phyloP scores from a whole-genome alignment of 306 rosid species.

The Casuarina cunninghamiana region DNA sequence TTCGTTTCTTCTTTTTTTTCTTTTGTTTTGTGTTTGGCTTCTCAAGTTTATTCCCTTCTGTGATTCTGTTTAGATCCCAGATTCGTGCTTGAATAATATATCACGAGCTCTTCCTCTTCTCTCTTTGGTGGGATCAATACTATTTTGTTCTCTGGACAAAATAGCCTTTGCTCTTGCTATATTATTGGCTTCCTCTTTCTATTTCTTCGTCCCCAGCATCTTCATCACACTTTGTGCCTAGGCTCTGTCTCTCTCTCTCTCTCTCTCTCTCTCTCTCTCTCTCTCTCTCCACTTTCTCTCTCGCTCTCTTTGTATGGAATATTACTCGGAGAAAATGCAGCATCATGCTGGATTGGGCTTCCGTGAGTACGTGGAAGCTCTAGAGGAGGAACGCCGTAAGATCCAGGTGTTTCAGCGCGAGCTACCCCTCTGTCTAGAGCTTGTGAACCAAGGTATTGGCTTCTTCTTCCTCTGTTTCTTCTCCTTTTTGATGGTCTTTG shows the following conservation, averaged over 20 bases:
- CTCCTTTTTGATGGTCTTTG: not conserved
- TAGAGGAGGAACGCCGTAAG: slow-evolving; percentile 66
- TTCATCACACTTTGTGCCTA: not conserved
- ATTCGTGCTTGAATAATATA: slow-evolving; percentile 36
- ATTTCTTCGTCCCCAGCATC: slow-evolving; percentile 25
- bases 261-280: not conserved
- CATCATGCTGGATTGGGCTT: slow-evolving; percentile 42
- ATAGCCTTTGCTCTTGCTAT: slow-evolving; percentile 14
- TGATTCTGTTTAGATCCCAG: slow-evolving; percentile 75
- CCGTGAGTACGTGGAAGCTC: slow-evolving; percentile 53
- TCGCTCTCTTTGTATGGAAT: slow-evolving; percentile 18
- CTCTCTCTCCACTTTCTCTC: too few species aligned
- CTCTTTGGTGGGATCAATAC: slow-evolving; percentile 47
- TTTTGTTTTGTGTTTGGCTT: slow-evolving; percentile 18
- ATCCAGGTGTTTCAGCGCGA: slow-evolving; percentile 73
- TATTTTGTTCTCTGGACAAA: slow-evolving; percentile 27
- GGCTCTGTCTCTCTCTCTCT: not conserved
- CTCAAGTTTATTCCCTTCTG: slow-evolving; percentile 59
- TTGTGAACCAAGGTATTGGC: slow-evolving; percentile 66
- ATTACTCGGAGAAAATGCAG: slow-evolving; percentile 50
- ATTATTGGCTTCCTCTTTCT: slow-evolving; percentile 14
- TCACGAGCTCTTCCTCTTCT: slow-evolving; percentile 4
- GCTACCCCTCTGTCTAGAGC: slow-evolving; percentile 82
- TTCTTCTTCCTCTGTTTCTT: slow-evolving; percentile 4
- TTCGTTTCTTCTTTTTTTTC: not conserved